phyloP scores from a whole-genome alignment of 352 stramenopile genomes.

The Aphanomyces cochlioides region DNA sequence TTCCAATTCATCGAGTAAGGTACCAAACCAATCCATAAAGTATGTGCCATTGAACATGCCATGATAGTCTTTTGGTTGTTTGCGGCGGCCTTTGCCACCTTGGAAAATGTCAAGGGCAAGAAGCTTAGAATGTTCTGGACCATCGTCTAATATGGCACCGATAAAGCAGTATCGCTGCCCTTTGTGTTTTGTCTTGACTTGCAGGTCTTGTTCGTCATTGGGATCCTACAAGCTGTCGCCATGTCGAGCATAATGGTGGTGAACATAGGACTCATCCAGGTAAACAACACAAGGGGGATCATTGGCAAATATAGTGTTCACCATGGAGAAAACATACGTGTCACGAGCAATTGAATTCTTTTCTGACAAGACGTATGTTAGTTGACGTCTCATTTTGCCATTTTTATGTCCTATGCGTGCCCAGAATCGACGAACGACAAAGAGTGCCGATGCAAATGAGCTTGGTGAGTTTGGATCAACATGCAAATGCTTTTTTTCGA shows the following conservation, averaged over 20 bases:
- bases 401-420: neutral
- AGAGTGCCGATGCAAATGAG: neutral
- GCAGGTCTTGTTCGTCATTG: constrained; percentile 7
- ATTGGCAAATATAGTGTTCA: neutral
- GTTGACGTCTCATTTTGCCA: neutral
- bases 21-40: constrained; percentile 28
- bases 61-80: constrained; percentile 19
- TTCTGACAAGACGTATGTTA: constrained; percentile 7
- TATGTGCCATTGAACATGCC: constrained; percentile 31
- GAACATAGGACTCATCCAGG: constrained; percentile 12
- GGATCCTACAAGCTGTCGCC: constrained; percentile 10
- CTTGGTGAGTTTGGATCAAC: neutral
- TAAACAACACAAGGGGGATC: constrained; percentile 9
- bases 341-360: neutral
- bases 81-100: neutral
- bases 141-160: constrained; percentile 10
- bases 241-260: constrained; percentile 12
- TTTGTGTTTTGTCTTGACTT: constrained; percentile 12
- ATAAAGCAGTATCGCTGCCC: constrained; percentile 27
- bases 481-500: neutral
- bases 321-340: neutral
- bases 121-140: neutral
- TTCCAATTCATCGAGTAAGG: constrained; percentile 10
- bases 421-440: neutral
- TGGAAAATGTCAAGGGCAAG: constrained; percentile 9